phyloP scores from a whole-genome alignment of 139 green algal genomes.

The Parachlorella kessleri region DNA sequence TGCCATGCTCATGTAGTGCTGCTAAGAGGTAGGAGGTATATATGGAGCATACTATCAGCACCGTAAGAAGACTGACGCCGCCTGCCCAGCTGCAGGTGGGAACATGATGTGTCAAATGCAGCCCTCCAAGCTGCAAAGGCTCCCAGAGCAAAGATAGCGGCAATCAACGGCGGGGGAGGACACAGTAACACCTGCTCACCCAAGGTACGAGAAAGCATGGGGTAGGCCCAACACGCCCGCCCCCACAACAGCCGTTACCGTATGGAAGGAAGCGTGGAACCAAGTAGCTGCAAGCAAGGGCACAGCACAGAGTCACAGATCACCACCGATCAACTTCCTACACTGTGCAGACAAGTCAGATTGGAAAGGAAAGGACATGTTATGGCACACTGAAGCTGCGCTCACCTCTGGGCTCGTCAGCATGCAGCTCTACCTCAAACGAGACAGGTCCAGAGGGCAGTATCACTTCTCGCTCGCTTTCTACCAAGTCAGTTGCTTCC shows the following conservation, averaged over 20 bases:
- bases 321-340: background rate
- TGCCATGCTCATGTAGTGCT: constrained; percentile 48
- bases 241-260: constrained; percentile 58
- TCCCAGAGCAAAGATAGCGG: constrained; percentile 7
- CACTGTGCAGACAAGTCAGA: background rate
- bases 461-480: background rate
- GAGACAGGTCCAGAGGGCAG: background rate
- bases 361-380: background rate
- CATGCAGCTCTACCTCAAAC: background rate
- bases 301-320: background rate
- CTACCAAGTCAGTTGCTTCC: too few relatives aligned
- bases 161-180: too few relatives aligned
- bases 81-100: background rate
- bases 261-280: constrained; percentile 62
- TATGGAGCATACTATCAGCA: constrained; percentile 35
- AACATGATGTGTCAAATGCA: background rate
- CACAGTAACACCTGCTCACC: too few relatives aligned
- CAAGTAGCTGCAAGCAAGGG: constrained; percentile 43
- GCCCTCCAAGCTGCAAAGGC: background rate
- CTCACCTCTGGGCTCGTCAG: background rate
- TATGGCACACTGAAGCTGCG: background rate
- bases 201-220: constrained; percentile 60
- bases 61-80: constrained; percentile 37
- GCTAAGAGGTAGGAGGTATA: constrained; percentile 60
- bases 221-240: constrained; percentile 57